Conservation (phyloP, 495 filamentous ascomycete genomes). For the Penicillium odoratum region DNA sequence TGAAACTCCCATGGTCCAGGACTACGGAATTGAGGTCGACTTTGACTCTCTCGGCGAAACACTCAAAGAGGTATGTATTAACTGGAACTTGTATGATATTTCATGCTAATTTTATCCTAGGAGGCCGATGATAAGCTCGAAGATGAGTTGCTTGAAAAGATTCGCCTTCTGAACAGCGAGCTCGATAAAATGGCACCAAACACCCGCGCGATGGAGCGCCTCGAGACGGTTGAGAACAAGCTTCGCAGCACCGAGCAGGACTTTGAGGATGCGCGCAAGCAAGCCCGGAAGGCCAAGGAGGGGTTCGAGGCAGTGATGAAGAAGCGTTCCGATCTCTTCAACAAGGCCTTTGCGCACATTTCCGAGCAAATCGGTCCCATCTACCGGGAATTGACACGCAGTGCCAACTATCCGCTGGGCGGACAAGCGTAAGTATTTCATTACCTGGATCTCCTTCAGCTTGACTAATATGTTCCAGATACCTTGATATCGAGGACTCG, state of each 20-base stretch:
- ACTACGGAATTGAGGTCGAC: conserved; percentile 91
- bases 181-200: conserved; percentile 94
- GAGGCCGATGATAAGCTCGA: conserved; percentile 70
- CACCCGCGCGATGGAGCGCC: conserved; percentile 90
- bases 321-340: conserved; percentile 86
- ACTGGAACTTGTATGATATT: neutral
- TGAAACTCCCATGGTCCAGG: conserved; percentile 58
- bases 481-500: conserved; percentile 89
- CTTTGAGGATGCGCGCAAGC: conserved; percentile 77
- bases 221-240: conserved; percentile 79
- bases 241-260: conserved; percentile 84
- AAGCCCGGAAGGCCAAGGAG: conserved; percentile 72
- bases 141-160: conserved; percentile 75
- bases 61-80: conserved; percentile 65
- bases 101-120: conserved; percentile 43
- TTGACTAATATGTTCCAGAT: conserved; percentile 39
- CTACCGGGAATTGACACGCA: conserved; percentile 92
- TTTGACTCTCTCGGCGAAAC: conserved; percentile 87
- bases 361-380: conserved; percentile 89
- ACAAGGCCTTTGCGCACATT: conserved; percentile 92
- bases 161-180: conserved; percentile 68
- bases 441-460: neutral
- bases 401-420: conserved; percentile 79
- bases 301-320: conserved; percentile 79
- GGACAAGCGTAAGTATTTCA: conserved; percentile 68